These are phyloP conservation scores for Mycena metata DNA, from an alignment of 768 basidiomycete species.

Conservation along the genomic window DNA sequence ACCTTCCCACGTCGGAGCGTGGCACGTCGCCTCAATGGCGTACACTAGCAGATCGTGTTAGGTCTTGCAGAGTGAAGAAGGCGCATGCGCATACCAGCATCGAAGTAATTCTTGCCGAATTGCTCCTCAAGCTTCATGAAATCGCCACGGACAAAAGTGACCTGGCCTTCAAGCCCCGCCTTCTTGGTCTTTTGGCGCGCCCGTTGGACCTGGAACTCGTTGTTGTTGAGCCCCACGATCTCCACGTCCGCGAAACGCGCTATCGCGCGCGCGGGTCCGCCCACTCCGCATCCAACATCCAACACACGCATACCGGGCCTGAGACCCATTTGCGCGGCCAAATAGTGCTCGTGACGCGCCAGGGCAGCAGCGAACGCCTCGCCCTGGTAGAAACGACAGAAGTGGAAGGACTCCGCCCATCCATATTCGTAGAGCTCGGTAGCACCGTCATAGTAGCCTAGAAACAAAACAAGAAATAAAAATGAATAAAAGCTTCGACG, in stretches of 20 bases:
- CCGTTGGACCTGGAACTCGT: constrained; percentile 91
- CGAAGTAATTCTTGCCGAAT: constrained; percentile 94
- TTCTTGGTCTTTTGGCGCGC: constrained; percentile 86
- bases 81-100: constrained; percentile 77
- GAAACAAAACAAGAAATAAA: constrained; percentile 12
- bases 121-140: constrained; percentile 95
- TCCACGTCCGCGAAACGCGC: constrained; percentile 89
- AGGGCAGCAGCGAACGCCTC: constrained; percentile 80
- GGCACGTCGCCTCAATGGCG: constrained; percentile 97
- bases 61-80: neutral
- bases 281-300: constrained; percentile 98
- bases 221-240: constrained; percentile 94
- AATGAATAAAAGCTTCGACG: neutral
- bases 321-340: constrained; percentile 87
- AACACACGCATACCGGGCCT: constrained; percentile 95
- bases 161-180: constrained; percentile 81
- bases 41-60: constrained; percentile 68
- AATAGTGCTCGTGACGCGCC: constrained; percentile 98
- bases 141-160: constrained; percentile 92
- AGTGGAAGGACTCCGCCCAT: constrained; percentile 94
- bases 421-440: constrained; percentile 97
- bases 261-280: constrained; percentile 97
- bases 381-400: constrained; percentile 97
- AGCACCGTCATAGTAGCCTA: constrained; percentile 97
- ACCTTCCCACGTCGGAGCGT: constrained; percentile 96